Evolutionary conservation across 352 stramenopile genomes (phyloP).

Genomic region (Globisporangium abappressorium): DNA sequence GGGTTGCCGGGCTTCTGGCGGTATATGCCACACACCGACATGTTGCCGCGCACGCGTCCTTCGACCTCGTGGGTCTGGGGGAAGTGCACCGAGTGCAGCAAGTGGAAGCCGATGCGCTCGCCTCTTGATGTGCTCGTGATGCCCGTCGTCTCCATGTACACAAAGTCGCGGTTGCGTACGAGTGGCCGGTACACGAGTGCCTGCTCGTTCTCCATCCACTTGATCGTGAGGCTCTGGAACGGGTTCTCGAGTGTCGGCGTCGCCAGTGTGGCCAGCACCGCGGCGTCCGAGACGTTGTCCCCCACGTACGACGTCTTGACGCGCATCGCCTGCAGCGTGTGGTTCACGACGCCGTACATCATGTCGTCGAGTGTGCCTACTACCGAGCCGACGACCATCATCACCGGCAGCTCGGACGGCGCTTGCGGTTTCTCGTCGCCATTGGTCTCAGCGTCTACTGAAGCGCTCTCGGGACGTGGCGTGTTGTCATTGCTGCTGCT

Average conservation of each 20-base stretch:
- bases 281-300: conserved; percentile 22
- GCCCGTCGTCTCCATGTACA: conserved; percentile 20
- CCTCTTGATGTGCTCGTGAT: conserved; percentile 4
- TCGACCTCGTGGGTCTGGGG: conserved; percentile 17
- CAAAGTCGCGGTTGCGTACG: conserved; percentile 17
- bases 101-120: conserved; percentile 15
- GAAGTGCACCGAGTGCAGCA: conserved; percentile 20
- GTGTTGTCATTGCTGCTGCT: conserved; percentile 32
- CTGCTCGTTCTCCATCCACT: conserved; percentile 16
- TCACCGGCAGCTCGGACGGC: conserved; percentile 2
- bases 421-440: background rate
- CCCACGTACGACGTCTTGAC: conserved; percentile 23
- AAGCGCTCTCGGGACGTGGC: background rate
- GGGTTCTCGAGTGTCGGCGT: conserved; percentile 11
- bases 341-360: conserved; percentile 27
- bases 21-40: conserved; percentile 21
- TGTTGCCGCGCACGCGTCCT: conserved; percentile 22
- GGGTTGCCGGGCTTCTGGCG: conserved; percentile 4
- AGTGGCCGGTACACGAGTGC: background rate
- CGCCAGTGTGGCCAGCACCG: conserved; percentile 6
- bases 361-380: conserved; percentile 22
- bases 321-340: conserved; percentile 19
- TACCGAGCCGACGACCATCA: conserved; percentile 16
- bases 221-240: conserved; percentile 17
- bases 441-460: background rate